Percentiles rank a stretch among this genome's conserved stretches.
Conservation (phyloP, 106 monocot genomes). For the Amphibolis antarctica region DNA sequence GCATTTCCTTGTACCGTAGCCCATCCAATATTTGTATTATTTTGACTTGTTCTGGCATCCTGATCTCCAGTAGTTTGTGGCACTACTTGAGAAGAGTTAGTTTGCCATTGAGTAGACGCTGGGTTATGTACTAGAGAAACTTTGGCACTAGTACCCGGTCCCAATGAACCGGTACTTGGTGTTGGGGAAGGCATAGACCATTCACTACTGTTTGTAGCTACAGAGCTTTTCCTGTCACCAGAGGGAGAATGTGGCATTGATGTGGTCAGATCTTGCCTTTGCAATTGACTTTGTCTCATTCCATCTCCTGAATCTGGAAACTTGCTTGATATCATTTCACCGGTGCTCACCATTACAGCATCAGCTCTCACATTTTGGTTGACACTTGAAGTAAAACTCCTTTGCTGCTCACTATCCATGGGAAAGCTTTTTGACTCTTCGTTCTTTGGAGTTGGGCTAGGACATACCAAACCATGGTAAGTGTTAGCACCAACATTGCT, state of each 20-base stretch:
- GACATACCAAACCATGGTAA: background rate
- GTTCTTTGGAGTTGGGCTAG: slow-evolving; percentile 9
- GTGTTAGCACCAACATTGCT: background rate
- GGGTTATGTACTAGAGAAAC: background rate
- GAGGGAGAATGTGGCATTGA: background rate
- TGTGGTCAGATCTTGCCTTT: background rate
- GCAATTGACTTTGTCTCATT: background rate
- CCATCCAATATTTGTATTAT: slow-evolving; percentile 4
- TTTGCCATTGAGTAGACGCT: slow-evolving; percentile 6
- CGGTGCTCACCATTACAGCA: background rate
- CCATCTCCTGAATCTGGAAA: background rate
- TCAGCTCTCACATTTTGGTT: background rate
- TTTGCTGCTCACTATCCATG: background rate
- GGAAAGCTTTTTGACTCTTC: background rate
- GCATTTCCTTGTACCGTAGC: slow-evolving; percentile 1
- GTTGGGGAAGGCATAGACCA: slow-evolving; percentile 28
- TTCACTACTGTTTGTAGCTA: slow-evolving; percentile 4
- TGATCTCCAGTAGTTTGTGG: background rate
- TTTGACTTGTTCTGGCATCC: background rate
- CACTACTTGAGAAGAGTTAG: background rate
- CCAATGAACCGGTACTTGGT: slow-evolving; percentile 3
- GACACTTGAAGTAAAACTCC: background rate
- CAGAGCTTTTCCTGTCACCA: background rate
- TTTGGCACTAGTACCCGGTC: background rate
- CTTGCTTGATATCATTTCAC: background rate